Percentiles rank a stretch among this genome's conserved stretches.
Conservation (phyloP, 192 early-diverging fungal species). For the Gaertneriomyces sp. region DNA sequence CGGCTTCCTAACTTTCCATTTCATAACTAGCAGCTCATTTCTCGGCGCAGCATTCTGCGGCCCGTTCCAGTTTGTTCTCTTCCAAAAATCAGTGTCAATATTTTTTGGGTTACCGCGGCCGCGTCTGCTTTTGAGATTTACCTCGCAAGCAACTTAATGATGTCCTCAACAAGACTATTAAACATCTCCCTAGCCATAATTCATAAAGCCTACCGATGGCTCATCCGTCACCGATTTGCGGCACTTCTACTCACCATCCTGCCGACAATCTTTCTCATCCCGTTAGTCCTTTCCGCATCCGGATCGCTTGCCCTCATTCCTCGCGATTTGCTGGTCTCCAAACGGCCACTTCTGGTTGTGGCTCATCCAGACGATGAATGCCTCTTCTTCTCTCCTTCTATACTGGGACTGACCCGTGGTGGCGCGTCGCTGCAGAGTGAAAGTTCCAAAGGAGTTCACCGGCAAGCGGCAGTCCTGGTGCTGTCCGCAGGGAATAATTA, state of each 20-base stretch:
- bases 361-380: conserved; percentile 89
- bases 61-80: too few species aligned
- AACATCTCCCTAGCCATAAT: too few species aligned
- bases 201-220: not conserved
- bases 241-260: conserved; percentile 10
- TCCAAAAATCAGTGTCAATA: too few species aligned
- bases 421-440: too few species aligned
- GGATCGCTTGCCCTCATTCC: conserved; percentile 16
- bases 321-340: not conserved
- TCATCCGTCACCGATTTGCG: conserved; percentile 13
- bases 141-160: not conserved
- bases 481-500: conserved; percentile 78
- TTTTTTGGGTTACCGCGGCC: not conserved
- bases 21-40: too few species aligned
- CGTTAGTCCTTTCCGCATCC: conserved; percentile 1
- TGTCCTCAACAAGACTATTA: too few species aligned
- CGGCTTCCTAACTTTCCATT: too few species aligned
- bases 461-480: conserved; percentile 68
- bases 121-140: conserved; percentile 1
- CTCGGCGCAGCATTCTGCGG: too few species aligned
- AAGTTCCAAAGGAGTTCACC: too few species aligned
- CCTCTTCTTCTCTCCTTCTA: conserved; percentile 90
- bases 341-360: conserved; percentile 23
- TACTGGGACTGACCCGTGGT: conserved; percentile 49
- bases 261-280: conserved; percentile 17